Conservation (phyloP, 331 rosid genomes). For the Malus hybrid region DNA sequence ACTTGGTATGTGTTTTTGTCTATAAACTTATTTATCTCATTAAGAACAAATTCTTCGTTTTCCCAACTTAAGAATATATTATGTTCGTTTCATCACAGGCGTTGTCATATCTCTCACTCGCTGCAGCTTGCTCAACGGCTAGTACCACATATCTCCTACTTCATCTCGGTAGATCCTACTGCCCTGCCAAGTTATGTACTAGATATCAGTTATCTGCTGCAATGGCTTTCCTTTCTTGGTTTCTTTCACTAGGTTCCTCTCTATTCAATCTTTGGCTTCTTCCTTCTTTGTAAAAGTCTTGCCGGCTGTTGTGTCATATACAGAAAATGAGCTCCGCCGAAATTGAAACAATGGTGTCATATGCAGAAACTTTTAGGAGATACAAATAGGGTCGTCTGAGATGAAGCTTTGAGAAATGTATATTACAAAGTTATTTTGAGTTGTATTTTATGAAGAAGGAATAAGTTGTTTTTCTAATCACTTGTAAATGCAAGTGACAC, state of each 20-base stretch:
- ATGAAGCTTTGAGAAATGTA: background rate
- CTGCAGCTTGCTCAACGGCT: slow-evolving; percentile 79
- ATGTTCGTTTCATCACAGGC: slow-evolving; percentile 35
- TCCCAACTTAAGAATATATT: background rate
- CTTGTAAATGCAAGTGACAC: background rate
- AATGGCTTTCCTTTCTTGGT: slow-evolving; percentile 92
- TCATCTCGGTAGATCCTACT: slow-evolving; percentile 31
- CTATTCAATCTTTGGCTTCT: slow-evolving; percentile 82
- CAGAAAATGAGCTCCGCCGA: slow-evolving; percentile 27
- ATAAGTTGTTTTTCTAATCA: background rate
- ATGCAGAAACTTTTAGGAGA: background rate
- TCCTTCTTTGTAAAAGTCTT: slow-evolving; percentile 41
- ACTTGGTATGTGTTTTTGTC: slow-evolving; percentile 46
- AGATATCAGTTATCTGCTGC: slow-evolving; percentile 75
- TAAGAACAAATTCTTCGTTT: background rate
- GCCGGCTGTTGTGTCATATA: slow-evolving; percentile 5
- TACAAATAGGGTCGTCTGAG: background rate
- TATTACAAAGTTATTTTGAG: background rate
- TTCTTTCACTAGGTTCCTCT: slow-evolving; percentile 54
- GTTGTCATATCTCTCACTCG: slow-evolving; percentile 58
- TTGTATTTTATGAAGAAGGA: background rate
- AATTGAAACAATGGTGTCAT: slow-evolving; percentile 7
- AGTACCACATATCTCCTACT: slow-evolving; percentile 50
- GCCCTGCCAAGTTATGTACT: slow-evolving; percentile 47
- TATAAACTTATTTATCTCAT: background rate